phyloP scores from a whole-genome alignment of 2,329 filamentous ascomycete genomes.

The Myriosclerotinia scirpicola region DNA sequence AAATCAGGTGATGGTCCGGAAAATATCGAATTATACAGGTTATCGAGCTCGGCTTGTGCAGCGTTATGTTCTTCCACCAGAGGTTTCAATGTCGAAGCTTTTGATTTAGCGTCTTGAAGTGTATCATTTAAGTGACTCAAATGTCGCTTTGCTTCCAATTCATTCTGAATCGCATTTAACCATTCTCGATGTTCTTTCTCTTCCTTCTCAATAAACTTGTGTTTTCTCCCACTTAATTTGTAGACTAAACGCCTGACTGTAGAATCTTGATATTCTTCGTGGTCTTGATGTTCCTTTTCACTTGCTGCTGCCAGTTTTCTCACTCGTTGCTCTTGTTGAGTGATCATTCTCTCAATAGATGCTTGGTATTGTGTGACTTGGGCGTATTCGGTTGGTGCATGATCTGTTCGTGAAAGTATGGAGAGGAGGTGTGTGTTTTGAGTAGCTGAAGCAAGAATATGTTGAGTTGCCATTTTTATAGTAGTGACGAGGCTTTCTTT shows the following conservation, averaged over 20 bases:
- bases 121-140: constrained; percentile 42
- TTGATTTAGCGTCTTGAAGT: constrained; percentile 44
- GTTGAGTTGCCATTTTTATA: constrained; percentile 13
- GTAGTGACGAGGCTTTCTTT: neutral
- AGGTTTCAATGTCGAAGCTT: constrained; percentile 42
- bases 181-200: constrained; percentile 56
- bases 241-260: constrained; percentile 53
- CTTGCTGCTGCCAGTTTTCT: constrained; percentile 25
- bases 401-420: constrained; percentile 50
- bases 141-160: constrained; percentile 42
- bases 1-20: constrained; percentile 51
- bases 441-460: constrained; percentile 19
- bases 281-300: constrained; percentile 50
- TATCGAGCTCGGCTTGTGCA: constrained; percentile 51
- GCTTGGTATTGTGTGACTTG: constrained; percentile 48
- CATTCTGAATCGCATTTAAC: constrained; percentile 51
- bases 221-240: constrained; percentile 50
- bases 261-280: constrained; percentile 53
- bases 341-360: constrained; percentile 48
- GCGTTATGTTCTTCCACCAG: constrained; percentile 43
- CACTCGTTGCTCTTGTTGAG: constrained; percentile 43
- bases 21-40: constrained; percentile 54
- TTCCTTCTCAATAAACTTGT: constrained; percentile 48
- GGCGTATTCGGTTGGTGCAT: constrained; percentile 48
- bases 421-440: constrained; percentile 42